Evolutionary conservation across 208 protist species (phyloP), one percentile per base, ranked within the genome.

Genomic region (Leishmania tarentolae): DNA sequence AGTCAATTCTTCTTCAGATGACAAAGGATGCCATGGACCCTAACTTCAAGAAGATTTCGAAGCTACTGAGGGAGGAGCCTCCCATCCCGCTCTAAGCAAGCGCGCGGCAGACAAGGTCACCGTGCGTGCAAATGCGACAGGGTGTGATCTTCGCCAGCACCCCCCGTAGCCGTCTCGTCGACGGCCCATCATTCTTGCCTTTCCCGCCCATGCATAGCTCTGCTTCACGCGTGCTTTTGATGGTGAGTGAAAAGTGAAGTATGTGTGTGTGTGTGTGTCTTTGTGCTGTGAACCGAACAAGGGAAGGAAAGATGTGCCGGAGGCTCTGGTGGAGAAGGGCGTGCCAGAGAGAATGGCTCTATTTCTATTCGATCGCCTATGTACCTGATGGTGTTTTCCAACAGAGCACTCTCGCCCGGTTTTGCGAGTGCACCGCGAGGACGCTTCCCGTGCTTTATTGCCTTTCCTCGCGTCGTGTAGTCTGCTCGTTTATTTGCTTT

Each of bases 1-100:
- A 96, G 83, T 92, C 89, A 5, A 82, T 95, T 47, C 69, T 96
- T 13, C 82, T 96, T 17, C 91, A 96, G 75, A 86, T 96, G 80
- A 85, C 84, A n/a, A 80, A 85, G 53, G 90, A 93, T 79, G 90
- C 91, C 6, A 87, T 79, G 53, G 91, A 96, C 69, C 80, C 87
- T 17, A 84, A 93, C 57, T 95, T 96, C 82, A 96, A 96, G 81
- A 84, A 88, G 78, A 80, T 93, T 37, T 65, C 85, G n/a, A 89
- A 86, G 59, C 81, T 96, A 19, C 83, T 92, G 19, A 82, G 88
- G 76, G 84, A 94, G 8, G 40, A 75, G 31, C 87, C 79, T 11
- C 92, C 92, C 28, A 75, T 84, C 15, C 81, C 80, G 76, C 75
- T 83, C 78, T 86, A 68, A 77, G 73, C 35, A 46, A 73, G 8